Percentiles rank a stretch among this genome's conserved stretches.
These are phyloP conservation scores for Apiotrichum siamense DNA, from an alignment of 1,284 basidiomycete genomes.

Conservation along the genomic window DNA sequence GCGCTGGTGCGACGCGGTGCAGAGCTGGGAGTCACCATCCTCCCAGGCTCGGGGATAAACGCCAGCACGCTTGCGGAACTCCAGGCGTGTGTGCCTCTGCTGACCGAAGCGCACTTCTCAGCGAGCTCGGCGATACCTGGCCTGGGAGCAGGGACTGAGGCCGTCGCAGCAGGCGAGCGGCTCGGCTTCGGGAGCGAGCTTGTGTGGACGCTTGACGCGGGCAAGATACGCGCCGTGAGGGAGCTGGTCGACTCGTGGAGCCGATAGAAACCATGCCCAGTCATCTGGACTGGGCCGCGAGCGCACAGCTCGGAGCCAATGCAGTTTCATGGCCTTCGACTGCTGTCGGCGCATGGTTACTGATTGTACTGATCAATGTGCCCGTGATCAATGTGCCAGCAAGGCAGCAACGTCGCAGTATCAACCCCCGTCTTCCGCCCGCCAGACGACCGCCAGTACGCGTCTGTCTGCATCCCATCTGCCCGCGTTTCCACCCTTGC, in stretches of 20 bases:
- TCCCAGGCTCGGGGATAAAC: conserved; percentile 25
- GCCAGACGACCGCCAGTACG: too few species aligned
- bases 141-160: not conserved
- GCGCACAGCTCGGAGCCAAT: too few species aligned
- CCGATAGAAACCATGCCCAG: not conserved
- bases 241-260: conserved; percentile 2
- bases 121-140: conserved; percentile 10
- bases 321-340: too few species aligned
- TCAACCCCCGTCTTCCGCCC: too few species aligned
- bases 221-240: conserved; percentile 6
- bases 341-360: too few species aligned
- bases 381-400: too few species aligned
- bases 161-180: conserved; percentile 6
- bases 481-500: too few species aligned
- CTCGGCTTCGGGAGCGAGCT: conserved; percentile 15
- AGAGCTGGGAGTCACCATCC: conserved; percentile 48
- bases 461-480: too few species aligned
- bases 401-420: too few species aligned
- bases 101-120: conserved; percentile 29
- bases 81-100: conserved; percentile 52
- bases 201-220: conserved; percentile 10
- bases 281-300: too few species aligned
- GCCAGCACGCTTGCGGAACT: conserved; percentile 34
- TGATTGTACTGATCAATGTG: too few species aligned
- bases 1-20: not conserved